Base-by-base conservation (phyloP, 345 rosid genomes). In the Brassica carinata region DNA sequence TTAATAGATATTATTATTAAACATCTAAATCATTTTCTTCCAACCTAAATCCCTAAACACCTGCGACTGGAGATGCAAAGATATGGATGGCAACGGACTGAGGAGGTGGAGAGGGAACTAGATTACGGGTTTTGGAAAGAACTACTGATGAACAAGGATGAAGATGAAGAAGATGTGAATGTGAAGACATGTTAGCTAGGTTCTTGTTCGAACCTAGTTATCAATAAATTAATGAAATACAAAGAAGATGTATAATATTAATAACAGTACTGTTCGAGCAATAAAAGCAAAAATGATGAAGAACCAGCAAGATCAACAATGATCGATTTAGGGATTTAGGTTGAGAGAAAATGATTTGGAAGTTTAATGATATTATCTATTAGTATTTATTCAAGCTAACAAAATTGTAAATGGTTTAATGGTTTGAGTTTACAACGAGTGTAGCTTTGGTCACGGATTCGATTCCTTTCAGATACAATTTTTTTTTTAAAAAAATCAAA, bases 81-180 rank as follows among this genome's bases (percentile, higher is more conserved):
- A 10, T 63, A 76, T 64, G 85, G 91, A 0, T 84, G 87, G 64
- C 70, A 72, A 77, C 81, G 48, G 80, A 80, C 4, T 72, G n/a
- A 62, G 81, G 83, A 82, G 36, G 18, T 14, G 15, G 85, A 70
- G 71, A 83, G 82, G 75, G 86, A 73, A 34, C 84, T 88, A 4
- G 93, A 88, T 62, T 87, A 85, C 15, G 86, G 84, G 5, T 92
- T 91, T 61, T 92, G 95, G 97, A 90, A 87, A 76, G 92, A 90
- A 34, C 64, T 89, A 7, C 26, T 23, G 26, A 23, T 23, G 26
- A 23, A 23, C 26, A 23, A 23, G 26, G 26, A 23, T 23, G 26
- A 23, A 64, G 43, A 7, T 7, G 69, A 64, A 14, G 86, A 19
- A 43, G 88, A 86, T 18, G 95, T 82, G 69, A 88, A 86, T 70